Percentiles rank a stretch among this genome's conserved stretches.
phyloP scores from a whole-genome alignment of 257 asterid species.

The Striga asiatica region DNA sequence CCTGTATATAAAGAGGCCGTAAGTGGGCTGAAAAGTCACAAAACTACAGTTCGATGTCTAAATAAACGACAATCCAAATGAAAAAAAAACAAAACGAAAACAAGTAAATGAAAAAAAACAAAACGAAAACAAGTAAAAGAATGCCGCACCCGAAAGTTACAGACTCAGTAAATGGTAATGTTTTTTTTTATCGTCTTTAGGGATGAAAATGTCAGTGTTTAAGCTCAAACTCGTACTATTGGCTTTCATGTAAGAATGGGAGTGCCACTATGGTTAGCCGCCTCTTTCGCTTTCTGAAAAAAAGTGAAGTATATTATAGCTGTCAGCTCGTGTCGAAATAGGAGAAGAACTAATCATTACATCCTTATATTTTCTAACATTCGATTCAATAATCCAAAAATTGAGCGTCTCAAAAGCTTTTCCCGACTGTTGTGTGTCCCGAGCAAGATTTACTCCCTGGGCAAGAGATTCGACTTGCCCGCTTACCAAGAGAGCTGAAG shows the following conservation, averaged over 20 bases:
- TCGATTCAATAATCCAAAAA: conserved; percentile 56
- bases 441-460: conserved; percentile 72
- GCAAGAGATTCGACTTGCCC: conserved; percentile 48
- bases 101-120: too few species aligned
- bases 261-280: conserved; percentile 3
- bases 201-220: too few species aligned
- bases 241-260: conserved; percentile 15
- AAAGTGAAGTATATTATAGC: neutral
- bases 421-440: conserved; percentile 53
- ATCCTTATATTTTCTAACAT: conserved; percentile 30
- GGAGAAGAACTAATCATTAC: neutral
- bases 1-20: too few species aligned
- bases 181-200: too few species aligned
- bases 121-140: too few species aligned
- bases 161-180: too few species aligned
- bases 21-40: too few species aligned
- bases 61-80: too few species aligned
- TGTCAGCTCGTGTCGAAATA: neutral
- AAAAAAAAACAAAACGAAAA: too few species aligned
- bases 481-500: conserved; percentile 78
- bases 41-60: too few species aligned
- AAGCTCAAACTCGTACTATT: too few species aligned
- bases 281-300: conserved; percentile 34
- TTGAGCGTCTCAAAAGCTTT: conserved; percentile 68
- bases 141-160: too few species aligned